Conservation (phyloP, 73 alveolate genomes). For the Tetrahymena borealis region DNA sequence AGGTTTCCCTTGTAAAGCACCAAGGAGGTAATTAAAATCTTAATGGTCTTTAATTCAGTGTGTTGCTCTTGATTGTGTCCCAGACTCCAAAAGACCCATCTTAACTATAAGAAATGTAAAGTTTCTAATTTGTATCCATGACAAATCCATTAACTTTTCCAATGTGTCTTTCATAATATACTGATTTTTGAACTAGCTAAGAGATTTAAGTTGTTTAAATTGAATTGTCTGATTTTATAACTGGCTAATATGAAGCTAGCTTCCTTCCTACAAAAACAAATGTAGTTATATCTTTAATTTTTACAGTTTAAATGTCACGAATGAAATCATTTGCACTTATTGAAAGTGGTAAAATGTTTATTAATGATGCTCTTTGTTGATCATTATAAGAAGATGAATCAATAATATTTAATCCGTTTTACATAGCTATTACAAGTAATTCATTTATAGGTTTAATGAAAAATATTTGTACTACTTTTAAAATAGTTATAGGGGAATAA, state of each 20-base stretch:
- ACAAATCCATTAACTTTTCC: neutral
- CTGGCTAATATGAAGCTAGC: neutral
- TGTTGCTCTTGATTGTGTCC: neutral
- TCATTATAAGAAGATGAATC: neutral
- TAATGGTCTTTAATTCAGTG: neutral
- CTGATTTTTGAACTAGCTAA: neutral
- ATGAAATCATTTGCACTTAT: no score
- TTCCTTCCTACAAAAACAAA: neutral
- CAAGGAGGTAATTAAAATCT: neutral
- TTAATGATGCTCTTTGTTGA: neutral
- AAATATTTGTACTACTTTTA: neutral
- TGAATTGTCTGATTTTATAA: neutral
- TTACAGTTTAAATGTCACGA: no score
- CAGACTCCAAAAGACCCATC: neutral
- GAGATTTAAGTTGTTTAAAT: neutral
- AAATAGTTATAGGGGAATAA: neutral
- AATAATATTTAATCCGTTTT: neutral
- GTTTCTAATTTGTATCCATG: neutral
- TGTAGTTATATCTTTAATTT: no score
- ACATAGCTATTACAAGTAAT: neutral
- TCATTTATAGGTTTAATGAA: neutral
- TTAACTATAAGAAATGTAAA: neutral
- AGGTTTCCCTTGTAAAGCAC: neutral
- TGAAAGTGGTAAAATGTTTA: no score
- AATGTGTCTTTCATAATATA: neutral